Conservation (phyloP, 345 rosid species). For the Gossypium bickii region DNA sequence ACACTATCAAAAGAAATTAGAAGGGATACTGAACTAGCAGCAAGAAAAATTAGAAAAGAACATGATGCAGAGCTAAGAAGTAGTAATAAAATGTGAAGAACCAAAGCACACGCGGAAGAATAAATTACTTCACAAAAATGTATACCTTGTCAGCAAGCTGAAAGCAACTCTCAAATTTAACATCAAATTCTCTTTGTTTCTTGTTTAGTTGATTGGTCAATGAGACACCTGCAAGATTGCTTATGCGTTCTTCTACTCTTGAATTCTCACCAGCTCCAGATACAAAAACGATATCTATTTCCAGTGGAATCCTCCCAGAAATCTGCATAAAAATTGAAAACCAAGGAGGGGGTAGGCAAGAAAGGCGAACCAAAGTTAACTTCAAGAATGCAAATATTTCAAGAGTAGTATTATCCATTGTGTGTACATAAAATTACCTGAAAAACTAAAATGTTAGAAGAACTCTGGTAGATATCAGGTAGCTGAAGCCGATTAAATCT, state of each 20-base stretch:
- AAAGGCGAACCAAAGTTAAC: conserved; percentile 12
- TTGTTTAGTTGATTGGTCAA: conserved; percentile 52
- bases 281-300: conserved; percentile 64
- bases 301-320: conserved; percentile 57
- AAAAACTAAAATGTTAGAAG: conserved; percentile 63
- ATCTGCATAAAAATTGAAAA: conserved; percentile 40
- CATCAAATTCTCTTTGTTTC: conserved; percentile 63
- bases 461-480: conserved; percentile 52
- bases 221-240: conserved; percentile 59
- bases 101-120: background rate
- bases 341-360: conserved; percentile 9
- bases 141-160: conserved; percentile 57
- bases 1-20: background rate
- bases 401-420: background rate
- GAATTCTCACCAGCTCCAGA: conserved; percentile 51
- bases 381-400: conserved; percentile 10
- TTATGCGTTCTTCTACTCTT: conserved; percentile 49
- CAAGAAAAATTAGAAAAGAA: background rate
- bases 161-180: conserved; percentile 55
- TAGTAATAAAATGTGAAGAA: background rate
- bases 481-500: conserved; percentile 51
- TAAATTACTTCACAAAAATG: background rate
- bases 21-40: background rate
- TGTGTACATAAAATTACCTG: conserved; percentile 49
- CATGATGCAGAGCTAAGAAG: background rate